Evolutionary conservation across 345 rosid genomes (phyloP), one percentile per base, ranked within the genome.

Genomic region (Orychophragmus violaceus): DNA sequence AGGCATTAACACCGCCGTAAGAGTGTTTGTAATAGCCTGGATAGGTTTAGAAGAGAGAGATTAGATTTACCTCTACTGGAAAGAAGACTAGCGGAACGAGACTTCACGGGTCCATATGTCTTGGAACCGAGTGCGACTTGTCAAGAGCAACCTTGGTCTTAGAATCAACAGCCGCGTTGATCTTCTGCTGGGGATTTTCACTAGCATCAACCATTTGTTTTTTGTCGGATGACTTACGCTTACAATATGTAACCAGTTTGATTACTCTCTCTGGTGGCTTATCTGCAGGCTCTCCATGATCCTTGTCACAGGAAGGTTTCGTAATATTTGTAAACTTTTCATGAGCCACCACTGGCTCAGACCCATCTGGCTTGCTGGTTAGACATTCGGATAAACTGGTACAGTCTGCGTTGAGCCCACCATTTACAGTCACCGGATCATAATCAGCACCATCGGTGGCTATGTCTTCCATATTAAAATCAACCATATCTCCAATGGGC

Each of bases 241-340:
- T 73, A 30, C 67, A 66, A 66, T 73, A 73, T 6, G 77, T 73
- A 50, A 73, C 77, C 23, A 73, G 62, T 59, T 73, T 73, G 37
- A 73, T 25, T 50, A 73, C 71, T 73, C 41, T 73, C 62, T 51
- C 67, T 59, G 72, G 68, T 53, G 62, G 67, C 41, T 64, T 66
- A 32, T 73, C 64, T 28, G 57, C 49, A 8, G 62, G 54, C 62
- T 73, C 61, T 13, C 17, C 39, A 53, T 12, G 22, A 13, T 67
- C 67, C 19, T 18, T 73, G n/a, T 16, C 37, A 50, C 21, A 23
- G 32, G 10, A 57, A 24, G 62, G 51, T n/a, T 66, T 52, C 4
- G 12, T 66, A 33, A 30, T 27, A 54, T 25, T 25, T 46, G 58
- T 44, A 23, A 66, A 9, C 49, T 39, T 59, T 5, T 59, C 77